A percentile compares a stretch with the other conserved stretches of the same genome.
Evolutionary conservation across 805 yeast genomes (phyloP).

Genomic region (Candida multigemmis): DNA sequence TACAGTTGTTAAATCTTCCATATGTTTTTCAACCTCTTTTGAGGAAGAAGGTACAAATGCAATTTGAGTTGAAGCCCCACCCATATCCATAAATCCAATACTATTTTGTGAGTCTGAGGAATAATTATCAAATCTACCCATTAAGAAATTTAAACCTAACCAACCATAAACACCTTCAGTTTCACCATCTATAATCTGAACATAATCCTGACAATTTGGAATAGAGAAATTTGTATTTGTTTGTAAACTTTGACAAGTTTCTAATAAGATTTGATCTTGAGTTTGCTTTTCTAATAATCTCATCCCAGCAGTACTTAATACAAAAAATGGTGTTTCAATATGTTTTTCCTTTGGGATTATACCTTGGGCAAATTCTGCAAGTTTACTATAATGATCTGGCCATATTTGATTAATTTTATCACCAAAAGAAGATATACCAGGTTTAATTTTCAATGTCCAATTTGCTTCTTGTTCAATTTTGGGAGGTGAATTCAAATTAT

Average conservation of each 20-base stretch:
- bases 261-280: conserved; percentile 43
- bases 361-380: conserved; percentile 60
- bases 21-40: conserved; percentile 38
- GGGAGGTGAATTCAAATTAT: conserved; percentile 52
- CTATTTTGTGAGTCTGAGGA: conserved; percentile 38
- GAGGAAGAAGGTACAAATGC: conserved; percentile 76
- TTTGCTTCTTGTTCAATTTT: conserved; percentile 49
- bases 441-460: conserved; percentile 68
- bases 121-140: conserved; percentile 51
- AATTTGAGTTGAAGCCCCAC: conserved; percentile 95
- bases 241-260: conserved; percentile 51
- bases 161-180: conserved; percentile 95
- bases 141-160: conserved; percentile 82
- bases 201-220: conserved; percentile 57
- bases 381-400: conserved; percentile 55
- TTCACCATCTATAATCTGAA: conserved; percentile 87
- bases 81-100: conserved; percentile 97
- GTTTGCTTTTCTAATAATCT: conserved; percentile 54
- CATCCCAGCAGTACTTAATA: conserved; percentile 98
- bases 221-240: conserved; percentile 48
- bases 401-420: conserved; percentile 52
- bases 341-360: conserved; percentile 59
- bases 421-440: conserved; percentile 72
- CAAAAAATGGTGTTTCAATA: conserved; percentile 70
- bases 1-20: conserved; percentile 33